A percentile compares a stretch with the other conserved stretches of the same genome.
Evolutionary conservation across 2,329 filamentous ascomycete genomes (phyloP).

Genomic region (Hymenoscyphus infarciens): DNA sequence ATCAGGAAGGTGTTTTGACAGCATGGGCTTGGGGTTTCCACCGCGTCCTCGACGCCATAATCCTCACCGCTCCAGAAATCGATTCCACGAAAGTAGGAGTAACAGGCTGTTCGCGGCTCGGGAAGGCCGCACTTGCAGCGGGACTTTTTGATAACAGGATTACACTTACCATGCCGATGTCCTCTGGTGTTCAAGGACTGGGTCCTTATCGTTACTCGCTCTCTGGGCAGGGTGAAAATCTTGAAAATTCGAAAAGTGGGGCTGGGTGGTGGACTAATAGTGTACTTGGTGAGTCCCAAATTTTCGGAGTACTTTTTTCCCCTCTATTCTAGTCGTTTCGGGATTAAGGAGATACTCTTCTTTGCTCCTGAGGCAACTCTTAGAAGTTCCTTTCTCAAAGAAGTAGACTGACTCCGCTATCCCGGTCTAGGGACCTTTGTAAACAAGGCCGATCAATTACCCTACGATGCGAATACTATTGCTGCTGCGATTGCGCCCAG

Average conservation of each 20-base stretch:
- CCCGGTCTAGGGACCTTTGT: conserved; percentile 34
- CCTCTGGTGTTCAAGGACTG: conserved; percentile 36
- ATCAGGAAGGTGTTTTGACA: conserved; percentile 33
- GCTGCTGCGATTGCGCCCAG: conserved; percentile 37
- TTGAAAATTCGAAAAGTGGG: conserved; percentile 41
- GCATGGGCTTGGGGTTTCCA: conserved; percentile 41
- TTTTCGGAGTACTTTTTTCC: no score
- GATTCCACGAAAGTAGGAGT: conserved; percentile 35
- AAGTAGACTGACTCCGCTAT: no score
- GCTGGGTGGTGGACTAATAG: conserved; percentile 37
- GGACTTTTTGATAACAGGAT: conserved; percentile 38
- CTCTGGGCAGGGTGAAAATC: conserved; percentile 40
- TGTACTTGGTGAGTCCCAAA: conserved; percentile 13
- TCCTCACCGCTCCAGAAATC: conserved; percentile 38
- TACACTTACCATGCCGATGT: conserved; percentile 38
- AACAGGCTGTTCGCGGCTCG: conserved; percentile 37
- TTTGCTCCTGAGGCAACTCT: no score
- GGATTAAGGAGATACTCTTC: no score
- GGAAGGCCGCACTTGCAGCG: conserved; percentile 37
- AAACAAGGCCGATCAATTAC: conserved; percentile 32
- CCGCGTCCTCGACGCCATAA: conserved; percentile 37
- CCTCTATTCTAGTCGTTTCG: no score
- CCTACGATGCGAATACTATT: conserved; percentile 38
- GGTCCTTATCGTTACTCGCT: conserved; percentile 39
- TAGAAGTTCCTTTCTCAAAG: no score